Percentiles rank a stretch among this genome's conserved stretches.
Evolutionary conservation across 345 rosid species (phyloP).

Genomic region (Aquilaria malaccensis): DNA sequence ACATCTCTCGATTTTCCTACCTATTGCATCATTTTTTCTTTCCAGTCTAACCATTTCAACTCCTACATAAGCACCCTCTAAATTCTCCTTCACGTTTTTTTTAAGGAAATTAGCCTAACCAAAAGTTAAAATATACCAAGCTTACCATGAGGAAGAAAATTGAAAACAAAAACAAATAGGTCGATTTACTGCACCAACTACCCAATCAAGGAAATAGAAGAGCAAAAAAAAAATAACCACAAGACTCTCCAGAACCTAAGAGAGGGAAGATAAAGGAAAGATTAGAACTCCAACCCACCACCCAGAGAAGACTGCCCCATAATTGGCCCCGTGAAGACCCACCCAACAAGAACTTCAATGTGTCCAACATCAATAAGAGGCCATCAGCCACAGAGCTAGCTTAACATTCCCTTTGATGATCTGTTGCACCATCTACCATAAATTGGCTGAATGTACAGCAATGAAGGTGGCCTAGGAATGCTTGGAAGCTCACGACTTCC

Average conservation of each 20-base stretch:
- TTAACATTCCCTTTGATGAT: constrained; percentile 38
- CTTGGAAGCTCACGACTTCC: constrained; percentile 51
- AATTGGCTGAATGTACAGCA: constrained; percentile 58
- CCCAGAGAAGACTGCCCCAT: constrained; percentile 6
- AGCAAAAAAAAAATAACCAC: constrained; percentile 2
- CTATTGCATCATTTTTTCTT: too few relatives aligned
- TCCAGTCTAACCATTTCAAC: too few relatives aligned
- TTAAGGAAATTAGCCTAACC: neutral
- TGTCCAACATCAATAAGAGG: constrained; percentile 50
- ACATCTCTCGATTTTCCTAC: too few relatives aligned
- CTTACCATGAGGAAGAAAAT: neutral
- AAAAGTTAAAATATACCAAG: neutral
- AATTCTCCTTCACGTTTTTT: too few relatives aligned
- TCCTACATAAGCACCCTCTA: too few relatives aligned
- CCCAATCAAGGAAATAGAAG: too few relatives aligned
- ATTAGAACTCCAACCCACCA: constrained; percentile 4
- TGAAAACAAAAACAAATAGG: neutral
- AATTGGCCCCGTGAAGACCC: constrained; percentile 21
- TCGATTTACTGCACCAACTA: neutral
- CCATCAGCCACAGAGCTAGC: constrained; percentile 14
- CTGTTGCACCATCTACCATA: constrained; percentile 76
- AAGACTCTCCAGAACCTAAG: constrained; percentile 76
- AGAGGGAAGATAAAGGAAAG: constrained; percentile 52
- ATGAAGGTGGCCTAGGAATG: constrained; percentile 57
- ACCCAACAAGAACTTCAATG: constrained; percentile 45